Base-by-base conservation (phyloP, 345 rosid genomes). In the Populus alba region DNA sequence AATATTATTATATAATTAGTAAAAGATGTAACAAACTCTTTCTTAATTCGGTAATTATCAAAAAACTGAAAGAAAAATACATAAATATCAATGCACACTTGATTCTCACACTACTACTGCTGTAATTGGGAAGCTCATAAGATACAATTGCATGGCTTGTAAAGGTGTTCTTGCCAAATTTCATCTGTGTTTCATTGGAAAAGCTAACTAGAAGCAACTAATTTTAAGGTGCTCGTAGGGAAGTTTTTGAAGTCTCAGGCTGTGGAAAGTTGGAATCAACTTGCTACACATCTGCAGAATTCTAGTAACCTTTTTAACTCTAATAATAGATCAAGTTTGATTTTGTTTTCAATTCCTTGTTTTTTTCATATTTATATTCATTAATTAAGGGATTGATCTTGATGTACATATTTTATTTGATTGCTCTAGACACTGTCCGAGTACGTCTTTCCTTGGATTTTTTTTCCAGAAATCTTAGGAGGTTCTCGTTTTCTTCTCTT, bases 231-330 rank as follows among this genome's bases (percentile, higher is more conserved):
- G 82, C 72, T 72, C 76, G 79, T 74, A 63, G 79, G 82, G 2
- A 27, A 33, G 37, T 33, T 33, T 2, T 75, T 67, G 23, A 72
- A 53, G 81, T 82, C 43, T 71, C 15, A n/a, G 76, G 72, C 77
- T 39, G 43, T 80, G 83, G 72, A 61, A 65, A 33, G 6, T 33
- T 5, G 6, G 37, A 33, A 4, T 33, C 37, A 33, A 33, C 37
- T 33, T 33, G 76, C 66, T 74, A 77, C 63, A 77, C 81, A 66
- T 81, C 78, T 84, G 77, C 86, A 82, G 80, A 82, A 73, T 66
- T 70, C 38, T 85, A 87, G 89, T 81, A 88, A 77, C 79, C 80
- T 88, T 75, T 81, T 87, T 86, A 85, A 86, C 89, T 80, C 73
- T 72, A 83, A 41, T 82, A 82, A 83, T 85, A 80, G 66, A 79